Evolutionary conservation across 768 basidiomycete genomes (phyloP).

Genomic region (Pleurotus salmoneostramineus): DNA sequence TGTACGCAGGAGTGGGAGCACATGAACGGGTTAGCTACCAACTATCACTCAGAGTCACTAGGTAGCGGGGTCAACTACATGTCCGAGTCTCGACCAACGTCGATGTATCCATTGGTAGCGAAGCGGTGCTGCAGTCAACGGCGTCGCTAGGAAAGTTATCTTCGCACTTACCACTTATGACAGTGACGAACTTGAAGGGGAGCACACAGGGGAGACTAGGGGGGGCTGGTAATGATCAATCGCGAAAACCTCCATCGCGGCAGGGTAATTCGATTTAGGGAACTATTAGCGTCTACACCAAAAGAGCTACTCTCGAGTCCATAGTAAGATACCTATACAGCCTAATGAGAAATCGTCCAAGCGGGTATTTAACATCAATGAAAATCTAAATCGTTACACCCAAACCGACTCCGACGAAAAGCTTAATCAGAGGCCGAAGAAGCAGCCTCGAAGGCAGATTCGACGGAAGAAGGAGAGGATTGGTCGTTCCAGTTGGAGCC

Average conservation of each 20-base stretch:
- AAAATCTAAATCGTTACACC: neutral
- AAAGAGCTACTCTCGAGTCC: constrained; percentile 4
- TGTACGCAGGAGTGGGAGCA: too few relatives aligned
- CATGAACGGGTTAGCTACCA: too few relatives aligned
- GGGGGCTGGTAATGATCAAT: neutral
- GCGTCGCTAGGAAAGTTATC: too few relatives aligned
- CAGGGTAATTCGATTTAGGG: constrained; percentile 7
- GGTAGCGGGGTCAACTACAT: too few relatives aligned
- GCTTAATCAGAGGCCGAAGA: constrained; percentile 17
- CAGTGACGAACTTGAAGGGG: too few relatives aligned
- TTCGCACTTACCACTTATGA: too few relatives aligned
- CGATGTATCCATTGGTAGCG: too few relatives aligned
- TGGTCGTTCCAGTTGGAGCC: constrained; percentile 38
- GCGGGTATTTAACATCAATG: neutral
- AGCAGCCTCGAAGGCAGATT: constrained; percentile 27
- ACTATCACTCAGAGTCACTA: too few relatives aligned
- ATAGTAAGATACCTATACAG: constrained; percentile 4
- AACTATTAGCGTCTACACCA: constrained; percentile 8
- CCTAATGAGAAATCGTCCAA: neutral
- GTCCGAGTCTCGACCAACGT: too few relatives aligned
- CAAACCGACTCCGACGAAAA: neutral
- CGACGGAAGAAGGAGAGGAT: constrained; percentile 23
- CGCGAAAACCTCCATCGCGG: constrained; percentile 6
- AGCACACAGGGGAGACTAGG: neutral
- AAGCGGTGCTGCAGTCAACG: too few relatives aligned